Conservation (phyloP, 2,329 filamentous ascomycete species). For the Cytospora piceae region DNA sequence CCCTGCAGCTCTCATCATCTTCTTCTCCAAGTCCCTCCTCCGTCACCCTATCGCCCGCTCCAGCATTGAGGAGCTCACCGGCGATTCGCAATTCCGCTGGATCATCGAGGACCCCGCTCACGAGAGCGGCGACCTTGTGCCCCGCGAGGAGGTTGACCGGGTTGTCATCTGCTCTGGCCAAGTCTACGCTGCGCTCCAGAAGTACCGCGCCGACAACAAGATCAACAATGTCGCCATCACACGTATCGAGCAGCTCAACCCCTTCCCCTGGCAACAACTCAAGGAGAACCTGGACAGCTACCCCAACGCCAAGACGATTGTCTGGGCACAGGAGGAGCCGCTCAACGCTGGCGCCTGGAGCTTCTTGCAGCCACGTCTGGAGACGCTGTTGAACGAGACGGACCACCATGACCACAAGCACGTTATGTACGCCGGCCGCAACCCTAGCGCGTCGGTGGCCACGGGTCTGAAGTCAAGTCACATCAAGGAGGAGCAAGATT, state of each 20-base stretch:
- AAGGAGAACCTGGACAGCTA: slow-evolving; percentile 97
- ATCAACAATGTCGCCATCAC: slow-evolving; percentile 92
- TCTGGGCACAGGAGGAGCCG: slow-evolving; percentile 97
- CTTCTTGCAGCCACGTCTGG: slow-evolving; percentile 95
- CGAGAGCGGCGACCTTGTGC: slow-evolving; percentile 71
- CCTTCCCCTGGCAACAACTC: slow-evolving; percentile 97
- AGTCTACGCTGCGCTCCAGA: slow-evolving; percentile 87
- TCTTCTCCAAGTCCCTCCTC: slow-evolving; percentile 97
- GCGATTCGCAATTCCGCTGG: slow-evolving; percentile 93
- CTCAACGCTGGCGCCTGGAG: slow-evolving; percentile 97
- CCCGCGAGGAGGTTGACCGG: slow-evolving; percentile 86
- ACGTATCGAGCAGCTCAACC: slow-evolving; percentile 95
- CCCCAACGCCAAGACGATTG: slow-evolving; percentile 95
- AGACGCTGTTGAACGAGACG: slow-evolving; percentile 93
- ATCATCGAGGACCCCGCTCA: slow-evolving; percentile 92
- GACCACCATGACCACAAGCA: slow-evolving; percentile 91
- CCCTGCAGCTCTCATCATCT: slow-evolving; percentile 78
- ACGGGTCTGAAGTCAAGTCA: slow-evolving; percentile 89
- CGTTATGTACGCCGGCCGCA: slow-evolving; percentile 94
- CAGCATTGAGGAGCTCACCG: slow-evolving; percentile 85
- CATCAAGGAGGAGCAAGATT: slow-evolving; percentile 87
- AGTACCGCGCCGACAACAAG: slow-evolving; percentile 85
- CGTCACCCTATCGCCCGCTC: slow-evolving; percentile 93
- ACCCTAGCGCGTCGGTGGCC: slow-evolving; percentile 90
- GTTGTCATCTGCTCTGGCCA: slow-evolving; percentile 95